Base-by-base conservation (phyloP, 768 basidiomycete species). In the Amanita phalloides region DNA sequence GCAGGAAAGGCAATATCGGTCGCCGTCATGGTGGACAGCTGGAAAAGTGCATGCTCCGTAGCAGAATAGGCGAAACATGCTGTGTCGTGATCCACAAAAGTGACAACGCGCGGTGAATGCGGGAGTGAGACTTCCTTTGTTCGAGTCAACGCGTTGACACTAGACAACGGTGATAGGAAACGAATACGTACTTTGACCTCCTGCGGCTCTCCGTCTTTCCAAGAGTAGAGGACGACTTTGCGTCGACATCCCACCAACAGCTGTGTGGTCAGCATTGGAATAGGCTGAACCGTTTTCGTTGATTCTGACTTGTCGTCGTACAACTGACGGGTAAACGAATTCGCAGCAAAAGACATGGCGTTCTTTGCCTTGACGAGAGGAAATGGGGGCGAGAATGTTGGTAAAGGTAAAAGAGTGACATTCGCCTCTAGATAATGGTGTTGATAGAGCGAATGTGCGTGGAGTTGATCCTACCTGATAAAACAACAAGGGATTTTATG, bases 81-180 rank as follows among this genome's bases (percentile, higher is more conserved):
- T 1, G 71, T 71, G 23, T 81, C 73, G 4, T 76, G 59, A 54
- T 80, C 71, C 46, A 90, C 66, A 62, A 97, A 94, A 2, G 82
- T 72, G 46, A 96, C 82, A 0, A 77, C 73, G 37, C 96, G 79
- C n/a, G 96, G 84, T 7, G 93, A 92, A 63, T 98, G 95, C 10
- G 94, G 88, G 3, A 97, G 72, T 0, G 72, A 60, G 3, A 82
- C 70, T 76, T 98, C 95, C 88, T 94, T 54, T 13, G 20, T n/a
- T 17, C 32, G 20, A 51, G 9, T 35, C 11, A 26, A n/a, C 20
- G n/a, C 42, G 17, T 17, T 17, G 17, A 17, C 33, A 5, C n/a
- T 4, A 47, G 35, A 20, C 45, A 51, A 51, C 53, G 54, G 30
- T 20, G 41, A 11, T 44, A 23, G 11, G 21, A 21, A 1, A 23